Conservation (phyloP, 371 early-diverging fungal genomes). For the Funneliformis caledonium region DNA sequence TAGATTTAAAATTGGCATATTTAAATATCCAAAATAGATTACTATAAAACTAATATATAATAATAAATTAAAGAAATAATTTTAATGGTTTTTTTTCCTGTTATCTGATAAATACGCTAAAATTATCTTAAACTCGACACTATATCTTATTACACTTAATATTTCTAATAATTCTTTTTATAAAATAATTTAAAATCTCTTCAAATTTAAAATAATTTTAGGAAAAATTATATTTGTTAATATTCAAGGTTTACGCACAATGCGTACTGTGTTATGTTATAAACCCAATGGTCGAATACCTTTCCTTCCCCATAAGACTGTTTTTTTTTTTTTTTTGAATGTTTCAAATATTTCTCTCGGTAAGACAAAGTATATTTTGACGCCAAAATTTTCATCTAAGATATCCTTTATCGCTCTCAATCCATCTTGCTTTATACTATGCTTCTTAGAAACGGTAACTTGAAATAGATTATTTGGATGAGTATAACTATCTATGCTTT, state of each 20-base stretch:
- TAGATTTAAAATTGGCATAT: too few species aligned
- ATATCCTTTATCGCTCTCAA: slow-evolving; percentile 2
- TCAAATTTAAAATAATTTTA: too few species aligned
- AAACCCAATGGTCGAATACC: neutral
- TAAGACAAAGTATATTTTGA: neutral
- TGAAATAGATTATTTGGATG: slow-evolving; percentile 14
- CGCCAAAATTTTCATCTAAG: neutral
- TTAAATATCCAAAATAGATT: too few species aligned
- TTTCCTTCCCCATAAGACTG: slow-evolving; percentile 1
- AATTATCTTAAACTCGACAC: too few species aligned
- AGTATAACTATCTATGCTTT: slow-evolving; percentile 12
- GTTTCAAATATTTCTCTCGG: neutral
- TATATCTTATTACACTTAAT: too few species aligned
- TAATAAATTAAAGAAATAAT: too few species aligned
- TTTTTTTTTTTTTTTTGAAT: slow-evolving; percentile 1
- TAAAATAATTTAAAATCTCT: too few species aligned
- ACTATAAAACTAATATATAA: too few species aligned
- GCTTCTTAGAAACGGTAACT: neutral
- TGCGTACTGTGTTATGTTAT: neutral
- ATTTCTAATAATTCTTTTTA: too few species aligned
- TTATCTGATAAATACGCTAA: too few species aligned
- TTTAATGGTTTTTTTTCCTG: too few species aligned
- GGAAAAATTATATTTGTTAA: too few species aligned
- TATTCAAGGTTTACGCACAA: neutral
- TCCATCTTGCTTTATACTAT: slow-evolving; percentile 18